These are phyloP conservation scores for Xylariaceae sp. DNA, from an alignment of 2,329 filamentous ascomycete species.

Conservation along the genomic window DNA sequence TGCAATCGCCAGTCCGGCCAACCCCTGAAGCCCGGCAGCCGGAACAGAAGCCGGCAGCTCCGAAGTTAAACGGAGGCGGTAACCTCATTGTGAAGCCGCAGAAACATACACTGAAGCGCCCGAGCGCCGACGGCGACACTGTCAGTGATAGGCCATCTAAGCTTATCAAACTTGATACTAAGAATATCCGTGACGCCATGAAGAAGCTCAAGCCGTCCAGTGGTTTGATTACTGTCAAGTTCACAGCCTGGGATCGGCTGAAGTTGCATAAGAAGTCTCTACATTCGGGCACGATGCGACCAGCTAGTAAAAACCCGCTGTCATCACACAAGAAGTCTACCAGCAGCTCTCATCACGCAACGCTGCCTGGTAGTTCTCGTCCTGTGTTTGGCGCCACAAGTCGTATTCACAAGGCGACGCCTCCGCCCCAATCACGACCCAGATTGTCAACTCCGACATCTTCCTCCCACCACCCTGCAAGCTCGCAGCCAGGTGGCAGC, in stretches of 20 bases:
- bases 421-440: slow-evolving; percentile 16
- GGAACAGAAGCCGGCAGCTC: slow-evolving; percentile 18
- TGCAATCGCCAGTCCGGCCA: slow-evolving; percentile 26
- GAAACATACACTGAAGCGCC: slow-evolving; percentile 24
- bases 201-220: slow-evolving; percentile 20
- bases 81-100: slow-evolving; percentile 17
- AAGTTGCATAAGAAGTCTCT: slow-evolving; percentile 18
- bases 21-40: slow-evolving; percentile 27
- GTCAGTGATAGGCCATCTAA: slow-evolving; percentile 28
- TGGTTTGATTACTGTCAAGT: slow-evolving; percentile 28
- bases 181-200: slow-evolving; percentile 22
- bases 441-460: slow-evolving; percentile 18
- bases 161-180: slow-evolving; percentile 32
- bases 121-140: slow-evolving; percentile 29
- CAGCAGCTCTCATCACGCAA: neutral
- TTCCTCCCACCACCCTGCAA: slow-evolving; percentile 10
- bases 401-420: slow-evolving; percentile 9
- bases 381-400: neutral
- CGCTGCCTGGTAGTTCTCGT: slow-evolving; percentile 3
- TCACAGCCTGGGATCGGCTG: slow-evolving; percentile 28
- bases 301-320: slow-evolving; percentile 26
- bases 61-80: slow-evolving; percentile 23
- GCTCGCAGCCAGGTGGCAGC: slow-evolving; percentile 14
- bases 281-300: slow-evolving; percentile 28
- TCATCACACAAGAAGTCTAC: slow-evolving; percentile 15